Conservation (phyloP, 2,329 filamentous ascomycete species). For the Celoporthe dispersa region DNA sequence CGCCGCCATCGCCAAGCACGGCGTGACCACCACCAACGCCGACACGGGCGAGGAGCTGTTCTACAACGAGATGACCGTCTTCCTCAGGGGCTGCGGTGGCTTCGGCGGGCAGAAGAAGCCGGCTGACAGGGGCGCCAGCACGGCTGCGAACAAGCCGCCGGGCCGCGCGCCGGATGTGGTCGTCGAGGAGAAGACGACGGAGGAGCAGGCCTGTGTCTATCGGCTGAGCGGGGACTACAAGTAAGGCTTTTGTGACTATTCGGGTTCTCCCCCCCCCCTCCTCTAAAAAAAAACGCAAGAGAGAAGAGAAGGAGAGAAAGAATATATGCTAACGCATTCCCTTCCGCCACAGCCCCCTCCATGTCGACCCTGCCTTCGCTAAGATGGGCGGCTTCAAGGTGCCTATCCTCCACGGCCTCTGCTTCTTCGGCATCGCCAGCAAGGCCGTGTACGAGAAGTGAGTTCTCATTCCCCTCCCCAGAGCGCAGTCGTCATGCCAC, state of each 20-base stretch:
- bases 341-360: conserved; percentile 67
- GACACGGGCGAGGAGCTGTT: conserved; percentile 88
- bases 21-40: conserved; percentile 82
- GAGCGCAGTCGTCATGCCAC: background rate
- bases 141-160: conserved; percentile 78
- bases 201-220: conserved; percentile 93
- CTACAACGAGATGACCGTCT: conserved; percentile 95
- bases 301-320: background rate
- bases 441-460: conserved; percentile 82
- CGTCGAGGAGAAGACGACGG: conserved; percentile 82
- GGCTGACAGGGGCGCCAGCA: conserved; percentile 76
- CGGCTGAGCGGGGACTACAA: conserved; percentile 93
- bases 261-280: too few species aligned
- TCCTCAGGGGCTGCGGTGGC: conserved; percentile 87
- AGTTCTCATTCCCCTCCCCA: conserved; percentile 11
- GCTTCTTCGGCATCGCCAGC: conserved; percentile 87
- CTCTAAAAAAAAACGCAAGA: background rate
- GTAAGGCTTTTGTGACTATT: conserved; percentile 41
- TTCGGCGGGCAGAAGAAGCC: conserved; percentile 85
- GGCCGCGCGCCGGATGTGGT: conserved; percentile 77
- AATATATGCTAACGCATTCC: background rate
- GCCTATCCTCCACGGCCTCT: conserved; percentile 96
- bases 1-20: conserved; percentile 80
- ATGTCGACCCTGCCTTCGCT: conserved; percentile 92
- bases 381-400: conserved; percentile 94